Base-by-base conservation (phyloP, 2,329 filamentous ascomycete species). In the Arthrobotrys conoides region DNA sequence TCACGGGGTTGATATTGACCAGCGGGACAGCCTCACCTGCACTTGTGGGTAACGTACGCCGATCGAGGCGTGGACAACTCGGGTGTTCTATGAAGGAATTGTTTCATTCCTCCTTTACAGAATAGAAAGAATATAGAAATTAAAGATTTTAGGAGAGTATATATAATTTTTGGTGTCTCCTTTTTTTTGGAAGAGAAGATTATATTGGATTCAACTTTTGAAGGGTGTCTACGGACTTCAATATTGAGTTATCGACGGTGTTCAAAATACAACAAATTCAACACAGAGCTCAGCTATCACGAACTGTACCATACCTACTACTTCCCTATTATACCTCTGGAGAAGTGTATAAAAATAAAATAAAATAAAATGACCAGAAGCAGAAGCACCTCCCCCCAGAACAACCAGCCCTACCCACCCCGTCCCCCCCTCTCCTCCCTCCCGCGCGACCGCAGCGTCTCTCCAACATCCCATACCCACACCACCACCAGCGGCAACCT, bases 401-500 rank as follows among this genome's bases (percentile, higher is more conserved):
- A 66, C 12, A 22, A 24, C 18, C 57, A 46, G 22, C 9, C 9
- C n/a, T 33, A 46, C 36, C 49, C 51, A 14, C 36, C 24, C 20
- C 49, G 46, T 3, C 49, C 64, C 4, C 41, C 63, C 18, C 6
- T 49, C 12, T 72, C 64, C 36, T 14, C 70, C 10, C 18, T 38
- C 53, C 53, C 53, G 2, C 57, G 66, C 61, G 72, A 77, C 38
- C 73, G 73, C 53, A 77, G 73, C 61, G 51, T 61, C 44, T 77
- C 73, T 24, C 73, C 73, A 4, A 48, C 46, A 41, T 51, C 72
- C 44, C 66, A 70, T 38, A 5, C n/a, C 49, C 67, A 77, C n/a
- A n/a, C n/a, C n/a, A 4, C 63, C 5, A 41, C 5, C n/a, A 4
- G 53, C 5, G 24, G 55, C n/a, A n/a, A n/a, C 33, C 20, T 57